Conservation (phyloP, 75 land plant genomes). For the Sequoiadendron giganteum region DNA sequence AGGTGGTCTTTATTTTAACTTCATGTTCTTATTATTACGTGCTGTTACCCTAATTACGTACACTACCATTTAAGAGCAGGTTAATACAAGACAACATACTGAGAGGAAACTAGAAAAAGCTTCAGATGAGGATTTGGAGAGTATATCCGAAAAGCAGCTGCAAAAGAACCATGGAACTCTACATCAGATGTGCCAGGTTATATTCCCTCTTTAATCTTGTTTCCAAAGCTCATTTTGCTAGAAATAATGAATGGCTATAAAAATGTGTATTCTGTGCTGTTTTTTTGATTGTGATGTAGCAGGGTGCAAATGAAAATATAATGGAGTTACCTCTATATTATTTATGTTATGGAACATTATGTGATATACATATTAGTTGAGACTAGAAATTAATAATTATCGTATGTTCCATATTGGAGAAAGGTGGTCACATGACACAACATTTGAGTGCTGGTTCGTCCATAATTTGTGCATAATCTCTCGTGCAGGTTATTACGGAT, state of each 20-base stretch:
- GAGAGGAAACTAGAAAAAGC: slow-evolving; percentile 57
- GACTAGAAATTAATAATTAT: neutral
- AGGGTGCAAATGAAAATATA: neutral
- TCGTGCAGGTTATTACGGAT: slow-evolving; percentile 65
- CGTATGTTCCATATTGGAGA: neutral
- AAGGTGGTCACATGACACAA: neutral
- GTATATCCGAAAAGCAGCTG: slow-evolving; percentile 27
- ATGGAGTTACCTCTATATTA: neutral
- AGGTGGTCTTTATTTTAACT: neutral
- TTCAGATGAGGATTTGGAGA: slow-evolving; percentile 11
- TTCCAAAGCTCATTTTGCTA: neutral
- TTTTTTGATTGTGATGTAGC: too few species aligned
- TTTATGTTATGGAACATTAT: neutral
- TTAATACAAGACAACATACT: slow-evolving; percentile 94
- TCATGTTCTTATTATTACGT: neutral
- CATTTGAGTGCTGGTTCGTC: neutral
- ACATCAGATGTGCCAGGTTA: slow-evolving; percentile 63
- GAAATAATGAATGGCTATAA: neutral
- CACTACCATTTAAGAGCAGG: slow-evolving; percentile 33
- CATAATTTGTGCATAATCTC: neutral
- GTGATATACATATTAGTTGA: neutral
- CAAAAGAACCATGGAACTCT: slow-evolving; percentile 49
- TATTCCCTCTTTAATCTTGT: slow-evolving; percentile 5
- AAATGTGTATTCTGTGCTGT: neutral
- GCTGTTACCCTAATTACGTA: neutral